These are phyloP conservation scores for Diplotaxis tenuifolia DNA, from an alignment of 345 rosid genomes.

Conservation along the genomic window DNA sequence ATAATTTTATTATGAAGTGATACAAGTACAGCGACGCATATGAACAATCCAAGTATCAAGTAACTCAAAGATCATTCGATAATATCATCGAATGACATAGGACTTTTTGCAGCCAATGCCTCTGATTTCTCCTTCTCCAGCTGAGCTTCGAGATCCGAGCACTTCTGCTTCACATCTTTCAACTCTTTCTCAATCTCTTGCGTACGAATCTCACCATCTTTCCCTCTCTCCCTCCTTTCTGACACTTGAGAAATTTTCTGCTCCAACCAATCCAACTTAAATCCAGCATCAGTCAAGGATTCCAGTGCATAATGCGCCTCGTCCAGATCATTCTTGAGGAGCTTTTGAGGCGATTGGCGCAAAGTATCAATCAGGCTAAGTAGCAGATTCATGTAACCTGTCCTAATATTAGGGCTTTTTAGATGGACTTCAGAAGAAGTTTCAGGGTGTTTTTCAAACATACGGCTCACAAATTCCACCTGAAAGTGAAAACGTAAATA, in stretches of 20 bases:
- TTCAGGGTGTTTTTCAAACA: neutral
- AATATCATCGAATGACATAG: conserved; percentile 7
- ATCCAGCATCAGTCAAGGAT: neutral
- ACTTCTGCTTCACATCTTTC: neutral
- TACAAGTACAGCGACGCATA: neutral
- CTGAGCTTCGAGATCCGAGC: conserved; percentile 13
- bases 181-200: neutral
- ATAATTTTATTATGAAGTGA: neutral
- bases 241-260: neutral
- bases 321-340: neutral
- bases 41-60: neutral
- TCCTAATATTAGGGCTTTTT: neutral
- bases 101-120: conserved; percentile 6
- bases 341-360: neutral
- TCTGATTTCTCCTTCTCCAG: conserved; percentile 18
- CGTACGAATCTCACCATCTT: neutral
- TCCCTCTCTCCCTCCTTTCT: neutral
- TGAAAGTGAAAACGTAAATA: neutral
- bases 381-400: neutral
- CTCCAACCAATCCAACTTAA: neutral
- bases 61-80: neutral
- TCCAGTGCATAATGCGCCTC: neutral
- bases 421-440: neutral
- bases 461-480: neutral
- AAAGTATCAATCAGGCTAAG: neutral